Evolutionary conservation across 495 filamentous ascomycete species (phyloP).

Genomic region (Thozetella sp.): DNA sequence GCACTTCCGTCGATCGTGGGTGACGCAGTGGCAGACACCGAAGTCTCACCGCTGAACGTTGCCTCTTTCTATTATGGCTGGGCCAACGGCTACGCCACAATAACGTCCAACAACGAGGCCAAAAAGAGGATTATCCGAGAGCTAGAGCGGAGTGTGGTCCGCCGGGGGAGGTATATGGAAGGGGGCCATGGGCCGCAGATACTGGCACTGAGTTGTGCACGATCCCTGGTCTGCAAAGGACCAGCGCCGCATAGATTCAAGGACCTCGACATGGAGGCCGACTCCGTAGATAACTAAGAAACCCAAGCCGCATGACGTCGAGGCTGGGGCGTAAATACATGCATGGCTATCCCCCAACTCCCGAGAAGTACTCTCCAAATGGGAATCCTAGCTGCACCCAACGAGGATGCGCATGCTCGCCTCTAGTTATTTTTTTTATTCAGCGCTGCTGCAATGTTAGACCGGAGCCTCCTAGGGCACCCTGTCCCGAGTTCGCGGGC

Average conservation of each 20-base stretch:
- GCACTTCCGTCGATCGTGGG: conserved; percentile 7
- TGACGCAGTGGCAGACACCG: conserved; percentile 18
- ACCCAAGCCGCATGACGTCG: too few species aligned
- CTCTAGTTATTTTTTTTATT: too few species aligned
- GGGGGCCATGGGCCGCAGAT: neutral
- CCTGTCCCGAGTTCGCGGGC: neutral
- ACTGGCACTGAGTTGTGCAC: neutral
- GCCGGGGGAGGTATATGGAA: neutral
- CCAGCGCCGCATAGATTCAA: neutral
- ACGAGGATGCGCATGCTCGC: too few species aligned
- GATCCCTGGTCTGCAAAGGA: neutral
- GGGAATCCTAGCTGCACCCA: too few species aligned
- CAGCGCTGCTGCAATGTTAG: neutral
- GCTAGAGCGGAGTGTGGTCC: neutral
- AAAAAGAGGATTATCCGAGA: neutral
- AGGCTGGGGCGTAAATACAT: neutral
- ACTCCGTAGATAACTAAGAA: too few species aligned
- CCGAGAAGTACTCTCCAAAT: neutral
- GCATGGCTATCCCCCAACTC: neutral
- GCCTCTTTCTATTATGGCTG: conserved; percentile 28
- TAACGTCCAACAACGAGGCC: conserved; percentile 24
- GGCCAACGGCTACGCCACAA: conserved; percentile 23
- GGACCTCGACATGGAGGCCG: conserved; percentile 6
- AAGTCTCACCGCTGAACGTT: conserved; percentile 15
- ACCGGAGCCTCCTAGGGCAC: neutral